Evolutionary conservation across 345 rosid genomes (phyloP), one percentile per base, ranked within the genome.

Genomic region (Salix arbutifolia): DNA sequence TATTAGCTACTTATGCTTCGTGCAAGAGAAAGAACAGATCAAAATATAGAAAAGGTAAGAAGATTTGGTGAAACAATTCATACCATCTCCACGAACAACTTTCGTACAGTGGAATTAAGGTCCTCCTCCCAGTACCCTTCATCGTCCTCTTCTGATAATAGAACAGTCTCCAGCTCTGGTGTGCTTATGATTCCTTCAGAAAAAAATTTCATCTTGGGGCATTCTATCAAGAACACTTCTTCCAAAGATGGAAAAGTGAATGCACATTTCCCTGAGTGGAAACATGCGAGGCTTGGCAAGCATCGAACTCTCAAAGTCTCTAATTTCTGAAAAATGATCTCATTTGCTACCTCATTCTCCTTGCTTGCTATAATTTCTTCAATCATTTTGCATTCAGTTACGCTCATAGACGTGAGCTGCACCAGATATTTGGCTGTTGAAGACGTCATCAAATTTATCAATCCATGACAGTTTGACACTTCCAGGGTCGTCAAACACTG

Each of bases 151-250:
- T 38, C 61, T 12, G 60, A 30, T 19, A 18, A 4, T 11, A 8
- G 18, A 26, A 61, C 74, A 17, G 26, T 13, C 28, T 9, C n/a
- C 40, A 77, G 74, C 17, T 70, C 42, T 44, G 79, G 79, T 6
- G 74, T 17, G 16, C 13, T 25, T 18, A 69, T 8, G 14, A 37
- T 38, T 28, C 79, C 74, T 8, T 42, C 17, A 3, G 73, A 62
- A 52, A 76, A 76, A 38, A 58, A 8, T 21, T 50, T 25, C 68
- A 76, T 26, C 28, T 19, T 67, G 67, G 79, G 79, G 68, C 73
- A 76, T 18, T 58, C 40, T 17, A 3, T 40, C 44, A 68, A 26
- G 13, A 28, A 48, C 17, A 58, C 67, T 76, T 58, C 11, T n/a
- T 19, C 67, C 61, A 76, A 42, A 23, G 56, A 52, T 16, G 78